Conservation (phyloP, 2,329 filamentous ascomycete genomes). For the Penicillium sp. region DNA sequence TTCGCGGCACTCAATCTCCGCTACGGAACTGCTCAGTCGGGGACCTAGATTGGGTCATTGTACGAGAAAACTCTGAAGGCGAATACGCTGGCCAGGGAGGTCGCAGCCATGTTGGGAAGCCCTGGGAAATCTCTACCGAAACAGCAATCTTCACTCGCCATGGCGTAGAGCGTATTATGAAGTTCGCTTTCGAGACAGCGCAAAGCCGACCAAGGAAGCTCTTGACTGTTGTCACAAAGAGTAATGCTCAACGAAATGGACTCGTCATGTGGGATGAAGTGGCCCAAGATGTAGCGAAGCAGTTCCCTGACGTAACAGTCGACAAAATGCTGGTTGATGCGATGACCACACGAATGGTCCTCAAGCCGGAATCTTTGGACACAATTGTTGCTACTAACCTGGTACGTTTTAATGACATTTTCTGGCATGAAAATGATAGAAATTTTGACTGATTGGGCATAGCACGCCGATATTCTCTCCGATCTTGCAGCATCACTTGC, state of each 20-base stretch:
- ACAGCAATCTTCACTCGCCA: constrained; percentile 53
- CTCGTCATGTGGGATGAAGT: constrained; percentile 58
- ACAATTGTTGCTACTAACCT: constrained; percentile 54
- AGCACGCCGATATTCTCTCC: constrained; percentile 63
- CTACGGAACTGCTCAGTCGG: constrained; percentile 44
- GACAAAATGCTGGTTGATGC: constrained; percentile 58
- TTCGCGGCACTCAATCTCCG: constrained; percentile 51
- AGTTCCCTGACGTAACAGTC: constrained; percentile 49
- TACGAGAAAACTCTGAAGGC: constrained; percentile 55
- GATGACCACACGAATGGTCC: constrained; percentile 54
- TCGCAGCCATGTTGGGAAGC: constrained; percentile 47
- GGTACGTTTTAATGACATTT: constrained; percentile 19
- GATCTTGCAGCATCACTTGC: constrained; percentile 67
- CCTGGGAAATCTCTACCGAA: constrained; percentile 53
- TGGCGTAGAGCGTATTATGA: constrained; percentile 49
- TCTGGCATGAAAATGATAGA: not conserved
- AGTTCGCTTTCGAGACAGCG: constrained; percentile 53
- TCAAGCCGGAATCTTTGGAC: constrained; percentile 48
- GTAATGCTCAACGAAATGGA: constrained; percentile 52
- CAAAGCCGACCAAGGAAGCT: constrained; percentile 44
- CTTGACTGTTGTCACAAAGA: constrained; percentile 55
- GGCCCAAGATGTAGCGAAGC: constrained; percentile 43
- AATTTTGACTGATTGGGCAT: not conserved
- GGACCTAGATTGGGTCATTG: constrained; percentile 54
- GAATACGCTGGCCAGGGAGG: constrained; percentile 56